Percentiles rank a stretch among this genome's conserved stretches.
phyloP scores from a whole-genome alignment of 257 asterid genomes.

The Salvia miltiorrhiza region DNA sequence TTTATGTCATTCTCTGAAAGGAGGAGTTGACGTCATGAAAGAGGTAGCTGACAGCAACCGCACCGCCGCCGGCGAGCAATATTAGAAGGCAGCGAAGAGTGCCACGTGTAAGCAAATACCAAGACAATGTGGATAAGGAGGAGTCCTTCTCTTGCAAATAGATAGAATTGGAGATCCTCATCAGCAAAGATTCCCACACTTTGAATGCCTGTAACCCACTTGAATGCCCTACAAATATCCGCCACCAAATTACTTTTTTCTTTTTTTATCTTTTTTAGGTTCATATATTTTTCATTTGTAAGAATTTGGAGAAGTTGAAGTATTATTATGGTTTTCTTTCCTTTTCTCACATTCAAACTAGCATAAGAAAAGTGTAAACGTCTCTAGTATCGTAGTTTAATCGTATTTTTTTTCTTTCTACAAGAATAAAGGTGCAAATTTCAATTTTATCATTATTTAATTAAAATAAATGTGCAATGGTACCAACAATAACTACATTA shows the following conservation, averaged over 20 bases:
- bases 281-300: too few species aligned
- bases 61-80: slow-evolving; percentile 27
- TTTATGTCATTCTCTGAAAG: slow-evolving; percentile 16
- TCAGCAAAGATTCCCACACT: too few species aligned
- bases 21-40: slow-evolving; percentile 21
- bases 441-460: too few species aligned
- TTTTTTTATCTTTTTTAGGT: neutral
- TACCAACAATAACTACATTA: too few species aligned
- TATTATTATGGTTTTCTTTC: too few species aligned
- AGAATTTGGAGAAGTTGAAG: neutral
- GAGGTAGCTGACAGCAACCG: slow-evolving; percentile 11
- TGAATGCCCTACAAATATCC: neutral
- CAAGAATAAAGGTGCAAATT: too few species aligned
- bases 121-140: slow-evolving; percentile 48
- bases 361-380: neutral
- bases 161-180: too few species aligned
- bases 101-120: slow-evolving; percentile 51
- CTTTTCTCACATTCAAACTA: neutral
- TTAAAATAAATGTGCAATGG: too few species aligned
- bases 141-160: too few species aligned
- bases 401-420: too few species aligned
- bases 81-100: slow-evolving; percentile 1
- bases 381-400: too few species aligned
- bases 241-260: neutral
- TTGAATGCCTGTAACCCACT: neutral